Evolutionary conservation across 202 grass and related monocot genomes (phyloP).

Genomic region (Carex sylvatica): DNA sequence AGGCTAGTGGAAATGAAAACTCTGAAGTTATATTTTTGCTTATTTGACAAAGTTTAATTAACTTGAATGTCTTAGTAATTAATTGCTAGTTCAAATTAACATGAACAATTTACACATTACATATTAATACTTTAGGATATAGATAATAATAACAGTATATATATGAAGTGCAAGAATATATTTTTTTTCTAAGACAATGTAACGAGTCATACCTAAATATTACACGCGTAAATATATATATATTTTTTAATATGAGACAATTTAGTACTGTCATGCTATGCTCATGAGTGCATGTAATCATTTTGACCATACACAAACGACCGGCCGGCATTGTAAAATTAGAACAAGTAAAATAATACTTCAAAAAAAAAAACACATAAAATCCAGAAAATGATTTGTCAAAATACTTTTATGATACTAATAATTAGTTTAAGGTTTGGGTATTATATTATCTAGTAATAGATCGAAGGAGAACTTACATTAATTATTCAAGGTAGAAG

Average conservation of each 20-base stretch:
- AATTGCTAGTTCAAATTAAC: no score
- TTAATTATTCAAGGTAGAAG: not conserved
- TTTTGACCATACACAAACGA: not conserved
- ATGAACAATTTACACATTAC: no score
- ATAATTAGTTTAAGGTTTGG: not conserved
- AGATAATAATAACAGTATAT: no score
- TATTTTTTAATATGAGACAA: not conserved
- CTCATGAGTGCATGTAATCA: not conserved
- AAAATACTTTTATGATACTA: not conserved
- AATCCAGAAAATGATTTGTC: not conserved
- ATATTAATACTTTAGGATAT: no score
- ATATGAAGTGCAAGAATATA: no score
- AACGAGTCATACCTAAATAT: not conserved
- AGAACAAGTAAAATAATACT: not conserved
- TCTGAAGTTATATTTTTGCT: no score
- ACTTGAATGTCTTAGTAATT: no score
- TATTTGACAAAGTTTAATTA: no score
- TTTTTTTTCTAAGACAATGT: no score
- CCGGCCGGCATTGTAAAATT: no score
- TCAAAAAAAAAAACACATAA: not conserved
- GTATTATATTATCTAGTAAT: not conserved
- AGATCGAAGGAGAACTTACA: not conserved
- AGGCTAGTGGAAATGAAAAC: no score
- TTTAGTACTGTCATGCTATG: not conserved
- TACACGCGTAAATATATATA: not conserved